A percentile compares a stretch with the other conserved stretches of the same genome.
Conservation (phyloP, 2,329 filamentous ascomycete species). For the Stachybotrys chartarum region DNA sequence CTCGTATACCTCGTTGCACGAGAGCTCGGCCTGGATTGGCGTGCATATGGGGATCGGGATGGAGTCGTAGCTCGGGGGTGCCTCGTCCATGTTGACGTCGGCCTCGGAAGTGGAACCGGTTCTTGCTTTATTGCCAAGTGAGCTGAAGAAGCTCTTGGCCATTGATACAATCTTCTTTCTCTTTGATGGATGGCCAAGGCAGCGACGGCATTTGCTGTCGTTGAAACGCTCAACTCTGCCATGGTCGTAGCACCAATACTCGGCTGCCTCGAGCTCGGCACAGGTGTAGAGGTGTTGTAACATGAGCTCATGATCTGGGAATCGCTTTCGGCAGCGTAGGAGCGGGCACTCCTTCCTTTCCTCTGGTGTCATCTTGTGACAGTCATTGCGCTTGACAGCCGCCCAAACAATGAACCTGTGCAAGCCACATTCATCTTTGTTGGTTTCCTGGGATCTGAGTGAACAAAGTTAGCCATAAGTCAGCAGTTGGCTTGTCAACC, state of each 20-base stretch:
- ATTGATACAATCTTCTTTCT: constrained; percentile 43
- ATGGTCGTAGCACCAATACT: constrained; percentile 52
- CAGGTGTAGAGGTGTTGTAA: constrained; percentile 44
- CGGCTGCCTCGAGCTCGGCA: constrained; percentile 37
- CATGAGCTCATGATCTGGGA: constrained; percentile 46
- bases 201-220: constrained; percentile 42
- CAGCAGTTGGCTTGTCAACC: constrained; percentile 1
- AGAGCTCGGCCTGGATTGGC: constrained; percentile 32
- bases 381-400: constrained; percentile 47
- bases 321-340: constrained; percentile 40
- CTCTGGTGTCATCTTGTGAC: constrained; percentile 35
- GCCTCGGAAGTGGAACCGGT: constrained; percentile 15
- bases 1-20: constrained; percentile 41
- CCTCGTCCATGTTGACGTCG: constrained; percentile 23
- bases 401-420: constrained; percentile 51
- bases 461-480: constrained; percentile 1
- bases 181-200: constrained; percentile 42
- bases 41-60: constrained; percentile 18
- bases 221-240: constrained; percentile 44
- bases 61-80: constrained; percentile 41
- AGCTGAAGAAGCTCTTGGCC: constrained; percentile 48
- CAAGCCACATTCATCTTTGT: constrained; percentile 41
- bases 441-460: constrained; percentile 34
- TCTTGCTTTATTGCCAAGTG: constrained; percentile 41
- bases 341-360: constrained; percentile 46